phyloP scores from a whole-genome alignment of 2,329 filamentous ascomycete genomes.

The Fusarium annulatum region DNA sequence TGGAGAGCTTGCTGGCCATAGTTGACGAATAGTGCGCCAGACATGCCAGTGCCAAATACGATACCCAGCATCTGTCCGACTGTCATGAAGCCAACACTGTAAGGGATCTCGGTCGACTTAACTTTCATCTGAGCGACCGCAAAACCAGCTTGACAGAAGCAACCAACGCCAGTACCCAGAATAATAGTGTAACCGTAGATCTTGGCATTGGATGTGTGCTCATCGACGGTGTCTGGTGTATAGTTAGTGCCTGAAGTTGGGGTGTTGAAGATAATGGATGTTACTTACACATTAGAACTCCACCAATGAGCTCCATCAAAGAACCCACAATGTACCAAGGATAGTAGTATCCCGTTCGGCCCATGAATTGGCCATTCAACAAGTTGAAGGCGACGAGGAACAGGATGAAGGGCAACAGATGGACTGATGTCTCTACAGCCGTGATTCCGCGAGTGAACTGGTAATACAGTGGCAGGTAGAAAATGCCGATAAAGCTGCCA shows the following conservation, averaged over 20 bases:
- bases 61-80: conserved; percentile 21
- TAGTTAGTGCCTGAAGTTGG: neutral
- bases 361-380: conserved; percentile 12
- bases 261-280: rapidly evolving
- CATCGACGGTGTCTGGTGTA: neutral
- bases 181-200: conserved; percentile 19
- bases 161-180: neutral
- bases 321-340: conserved; percentile 12
- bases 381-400: conserved; percentile 20
- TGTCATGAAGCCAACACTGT: conserved; percentile 23
- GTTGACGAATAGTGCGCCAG: conserved; percentile 5
- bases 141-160: conserved; percentile 16
- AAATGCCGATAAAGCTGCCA: conserved; percentile 15
- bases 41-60: conserved; percentile 18
- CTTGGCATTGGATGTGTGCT: conserved; percentile 1
- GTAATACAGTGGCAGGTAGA: conserved; percentile 18
- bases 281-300: conserved; percentile 5
- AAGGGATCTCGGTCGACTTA: neutral
- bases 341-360: conserved; percentile 11
- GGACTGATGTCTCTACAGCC: conserved; percentile 6
- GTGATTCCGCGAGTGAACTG: conserved; percentile 8
- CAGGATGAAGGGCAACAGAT: conserved; percentile 7
- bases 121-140: conserved; percentile 22
- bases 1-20: conserved; percentile 12
- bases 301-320: neutral